A percentile compares a stretch with the other conserved stretches of the same genome.
phyloP scores from a whole-genome alignment of 2,329 filamentous ascomycete species.

The Cladosporium halotolerans region DNA sequence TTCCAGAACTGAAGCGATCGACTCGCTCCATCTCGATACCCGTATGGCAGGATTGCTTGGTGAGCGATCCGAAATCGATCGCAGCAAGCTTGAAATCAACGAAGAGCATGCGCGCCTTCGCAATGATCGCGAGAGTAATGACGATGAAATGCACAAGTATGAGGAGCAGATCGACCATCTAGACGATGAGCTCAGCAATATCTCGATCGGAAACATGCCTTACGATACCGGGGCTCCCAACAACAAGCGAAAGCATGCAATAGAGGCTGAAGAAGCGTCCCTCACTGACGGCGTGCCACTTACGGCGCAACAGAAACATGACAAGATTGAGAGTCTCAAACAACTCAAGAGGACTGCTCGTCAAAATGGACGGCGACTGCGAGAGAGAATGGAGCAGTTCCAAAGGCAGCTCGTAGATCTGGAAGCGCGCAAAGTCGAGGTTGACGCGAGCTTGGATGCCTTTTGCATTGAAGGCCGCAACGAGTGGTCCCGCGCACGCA shows the following conservation, averaged over 20 bases:
- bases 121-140: conserved; percentile 32
- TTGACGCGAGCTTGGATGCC: conserved; percentile 32
- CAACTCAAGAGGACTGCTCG: conserved; percentile 35
- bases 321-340: conserved; percentile 41
- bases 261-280: conserved; percentile 24
- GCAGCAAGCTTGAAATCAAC: conserved; percentile 17
- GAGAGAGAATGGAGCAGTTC: conserved; percentile 29
- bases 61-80: conserved; percentile 23
- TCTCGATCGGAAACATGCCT: no score
- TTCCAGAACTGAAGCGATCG: conserved; percentile 39
- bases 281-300: conserved; percentile 31
- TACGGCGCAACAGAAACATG: conserved; percentile 35
- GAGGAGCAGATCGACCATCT: conserved; percentile 43
- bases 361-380: conserved; percentile 20
- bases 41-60: conserved; percentile 23
- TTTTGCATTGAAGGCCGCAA: conserved; percentile 53
- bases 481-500: conserved; percentile 47
- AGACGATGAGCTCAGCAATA: conserved; percentile 28
- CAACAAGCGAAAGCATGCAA: conserved; percentile 41
- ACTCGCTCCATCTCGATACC: conserved; percentile 33
- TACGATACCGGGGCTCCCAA: conserved; percentile 13
- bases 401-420: conserved; percentile 25
- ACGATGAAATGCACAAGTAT: conserved; percentile 29
- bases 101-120: conserved; percentile 25
- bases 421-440: conserved; percentile 25